These are phyloP conservation scores for Syzygium jambos DNA, from an alignment of 345 rosid genomes.

Conservation along the genomic window DNA sequence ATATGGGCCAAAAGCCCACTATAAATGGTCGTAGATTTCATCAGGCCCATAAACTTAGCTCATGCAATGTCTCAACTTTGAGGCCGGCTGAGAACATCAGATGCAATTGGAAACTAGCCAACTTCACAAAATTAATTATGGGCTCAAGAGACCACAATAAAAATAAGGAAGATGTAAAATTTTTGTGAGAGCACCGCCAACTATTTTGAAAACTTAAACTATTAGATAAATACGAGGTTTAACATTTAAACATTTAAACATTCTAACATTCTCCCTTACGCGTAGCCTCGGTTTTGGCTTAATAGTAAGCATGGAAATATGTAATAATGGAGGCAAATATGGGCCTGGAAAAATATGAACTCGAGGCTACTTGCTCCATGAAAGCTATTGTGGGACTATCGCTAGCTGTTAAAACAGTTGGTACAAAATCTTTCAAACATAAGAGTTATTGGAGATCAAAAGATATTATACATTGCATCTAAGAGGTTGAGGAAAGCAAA, in stretches of 20 bases:
- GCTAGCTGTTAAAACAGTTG: not conserved
- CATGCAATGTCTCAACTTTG: not conserved
- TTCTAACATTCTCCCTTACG: not conserved
- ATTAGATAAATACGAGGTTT: fast-evolving
- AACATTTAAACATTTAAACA: not conserved
- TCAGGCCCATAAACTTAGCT: not conserved
- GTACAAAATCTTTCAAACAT: not conserved
- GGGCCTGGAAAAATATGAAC: not conserved
- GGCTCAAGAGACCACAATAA: not conserved
- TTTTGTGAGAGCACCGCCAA: not conserved
- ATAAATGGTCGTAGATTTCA: not conserved
- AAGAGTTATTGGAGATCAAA: not conserved
- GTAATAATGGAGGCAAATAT: not conserved
- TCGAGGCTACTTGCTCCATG: not conserved
- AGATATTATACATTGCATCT: not conserved
- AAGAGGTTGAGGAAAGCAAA: not conserved
- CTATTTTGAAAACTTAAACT: no score
- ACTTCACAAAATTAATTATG: not conserved
- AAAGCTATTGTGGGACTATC: not conserved
- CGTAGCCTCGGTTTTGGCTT: not conserved
- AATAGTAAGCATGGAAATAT: fast-evolving
- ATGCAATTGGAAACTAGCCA: not conserved
- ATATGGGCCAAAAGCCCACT: not conserved
- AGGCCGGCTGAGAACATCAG: not conserved
- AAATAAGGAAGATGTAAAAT: not conserved